Evolutionary conservation across 164 flowering plant genomes (phyloP).

Genomic region (Sedum album): DNA sequence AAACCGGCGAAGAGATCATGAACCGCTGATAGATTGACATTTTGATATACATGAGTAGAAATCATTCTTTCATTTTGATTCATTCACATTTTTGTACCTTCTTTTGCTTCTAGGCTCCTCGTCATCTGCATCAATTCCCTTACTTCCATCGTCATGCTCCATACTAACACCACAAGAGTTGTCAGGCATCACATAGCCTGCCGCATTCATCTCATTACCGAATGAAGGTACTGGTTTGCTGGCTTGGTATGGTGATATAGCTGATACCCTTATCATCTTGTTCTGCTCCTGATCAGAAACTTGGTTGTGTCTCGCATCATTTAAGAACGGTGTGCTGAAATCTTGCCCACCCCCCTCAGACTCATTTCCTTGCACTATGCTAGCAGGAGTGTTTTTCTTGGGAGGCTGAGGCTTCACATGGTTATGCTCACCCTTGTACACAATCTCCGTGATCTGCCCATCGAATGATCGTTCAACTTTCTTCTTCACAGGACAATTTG

Average conservation of each 20-base stretch:
- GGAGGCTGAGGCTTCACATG: conserved; percentile 77
- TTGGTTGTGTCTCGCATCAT: conserved; percentile 35
- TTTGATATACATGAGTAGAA: background rate
- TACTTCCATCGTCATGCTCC: conserved; percentile 55
- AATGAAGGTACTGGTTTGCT: conserved; percentile 13
- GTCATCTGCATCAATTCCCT: conserved; percentile 37
- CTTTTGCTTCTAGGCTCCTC: conserved; percentile 57
- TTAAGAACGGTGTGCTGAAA: conserved; percentile 15
- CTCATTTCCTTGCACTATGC: conserved; percentile 25
- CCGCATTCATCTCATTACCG: background rate
- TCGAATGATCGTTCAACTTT: conserved; percentile 88
- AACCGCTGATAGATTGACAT: background rate
- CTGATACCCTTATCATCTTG: conserved; percentile 20
- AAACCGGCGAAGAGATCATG: background rate
- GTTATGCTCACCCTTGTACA: conserved; percentile 91
- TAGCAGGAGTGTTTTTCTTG: conserved; percentile 33
- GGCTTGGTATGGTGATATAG: conserved; percentile 20
- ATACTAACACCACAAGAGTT: conserved; percentile 52
- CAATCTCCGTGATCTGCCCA: conserved; percentile 86
- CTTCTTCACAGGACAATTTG: conserved; percentile 86
- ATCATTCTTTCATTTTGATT: background rate
- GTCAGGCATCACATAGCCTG: conserved; percentile 24
- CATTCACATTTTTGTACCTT: conserved; percentile 39
- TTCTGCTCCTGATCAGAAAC: conserved; percentile 26
- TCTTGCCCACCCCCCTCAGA: conserved; percentile 37